phyloP scores from a whole-genome alignment of 2,329 filamentous ascomycete species.

The Clarireedia paspali region DNA sequence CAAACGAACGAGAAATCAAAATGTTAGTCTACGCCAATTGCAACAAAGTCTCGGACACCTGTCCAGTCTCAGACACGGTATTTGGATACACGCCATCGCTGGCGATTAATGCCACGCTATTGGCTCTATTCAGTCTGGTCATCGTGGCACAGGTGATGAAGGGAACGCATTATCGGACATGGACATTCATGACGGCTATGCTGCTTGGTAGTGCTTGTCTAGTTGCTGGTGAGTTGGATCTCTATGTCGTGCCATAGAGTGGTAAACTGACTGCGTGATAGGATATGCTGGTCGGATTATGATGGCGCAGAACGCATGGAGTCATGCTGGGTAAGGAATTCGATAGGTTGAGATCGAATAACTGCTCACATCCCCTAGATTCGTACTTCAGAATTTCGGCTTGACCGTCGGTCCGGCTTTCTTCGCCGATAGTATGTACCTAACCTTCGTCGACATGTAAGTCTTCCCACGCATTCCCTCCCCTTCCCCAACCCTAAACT shows the following conservation, averaged over 20 bases:
- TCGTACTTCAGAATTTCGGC: neutral
- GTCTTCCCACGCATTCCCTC: neutral
- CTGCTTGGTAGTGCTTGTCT: neutral
- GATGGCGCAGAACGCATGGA: conserved; percentile 1
- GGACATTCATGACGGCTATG: neutral
- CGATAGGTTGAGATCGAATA: neutral
- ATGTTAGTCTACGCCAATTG: neutral
- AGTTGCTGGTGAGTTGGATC: neutral
- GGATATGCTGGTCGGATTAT: conserved; percentile 1
- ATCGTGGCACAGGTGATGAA: neutral
- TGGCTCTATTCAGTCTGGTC: neutral
- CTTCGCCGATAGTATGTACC: neutral
- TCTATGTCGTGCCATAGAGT: neutral
- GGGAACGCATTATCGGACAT: neutral
- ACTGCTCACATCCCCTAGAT: neutral
- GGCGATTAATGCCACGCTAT: neutral
- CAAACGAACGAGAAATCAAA: neutral
- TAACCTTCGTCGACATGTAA: conserved; percentile 1
- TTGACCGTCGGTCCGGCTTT: neutral
- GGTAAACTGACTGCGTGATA: neutral
- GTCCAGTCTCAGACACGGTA: neutral
- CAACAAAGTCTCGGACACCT: neutral
- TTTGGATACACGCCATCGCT: neutral
- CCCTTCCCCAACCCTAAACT: neutral
- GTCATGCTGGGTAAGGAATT: neutral